Evolutionary conservation across 495 filamentous ascomycete genomes (phyloP), one percentile per base, ranked within the genome.

Genomic region (Cudoniella acicularis): DNA sequence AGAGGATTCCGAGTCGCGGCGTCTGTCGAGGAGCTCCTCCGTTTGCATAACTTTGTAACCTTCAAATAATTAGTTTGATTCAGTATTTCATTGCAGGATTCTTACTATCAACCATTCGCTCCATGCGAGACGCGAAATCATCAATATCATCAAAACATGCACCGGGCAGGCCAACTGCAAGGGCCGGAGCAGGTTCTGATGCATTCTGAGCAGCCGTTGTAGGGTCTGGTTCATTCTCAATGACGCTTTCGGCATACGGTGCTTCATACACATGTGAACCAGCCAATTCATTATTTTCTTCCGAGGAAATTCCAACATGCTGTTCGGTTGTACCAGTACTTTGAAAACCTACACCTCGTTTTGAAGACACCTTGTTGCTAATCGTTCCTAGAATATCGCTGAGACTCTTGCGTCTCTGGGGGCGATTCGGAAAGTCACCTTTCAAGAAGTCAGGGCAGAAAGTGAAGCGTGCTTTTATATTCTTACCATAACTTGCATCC

Each of bases 351-450:
- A 30, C 3, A 49, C 47, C 54, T n/a, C 41, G 49, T 49, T 27
- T 60, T n/a, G 52, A 49, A 1, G 59, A 56, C 11, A 57, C 16
- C 23, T 36, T 60, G 9, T 61, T 52, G 10, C 49, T 54, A 13
- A 64, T 54, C 16, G 54, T 52, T 10, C 57, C 59, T 24, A 62
- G 24, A 24, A 68, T 46, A 54, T 60, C 52, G 24, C 61, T 42
- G 13, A 67, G 41, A 48, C 65, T 67, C 49, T 60, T 67, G 41
- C 65, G 56, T 25, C 62, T 41, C 25, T 62, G 30, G 13, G 30
- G 30, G 13, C 30, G 30, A 36, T 36, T 41, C n/a, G 36, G 36
- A 9, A 41, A 41, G n/a, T 9, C 36, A 9, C 9, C 36, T 41
- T 41, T n/a, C n/a, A n/a, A n/a, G n/a, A n/a, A n/a, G n/a, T n/a